These are phyloP conservation scores for Leccinum aurantiacum DNA, from an alignment of 768 basidiomycete genomes.

Conservation along the genomic window DNA sequence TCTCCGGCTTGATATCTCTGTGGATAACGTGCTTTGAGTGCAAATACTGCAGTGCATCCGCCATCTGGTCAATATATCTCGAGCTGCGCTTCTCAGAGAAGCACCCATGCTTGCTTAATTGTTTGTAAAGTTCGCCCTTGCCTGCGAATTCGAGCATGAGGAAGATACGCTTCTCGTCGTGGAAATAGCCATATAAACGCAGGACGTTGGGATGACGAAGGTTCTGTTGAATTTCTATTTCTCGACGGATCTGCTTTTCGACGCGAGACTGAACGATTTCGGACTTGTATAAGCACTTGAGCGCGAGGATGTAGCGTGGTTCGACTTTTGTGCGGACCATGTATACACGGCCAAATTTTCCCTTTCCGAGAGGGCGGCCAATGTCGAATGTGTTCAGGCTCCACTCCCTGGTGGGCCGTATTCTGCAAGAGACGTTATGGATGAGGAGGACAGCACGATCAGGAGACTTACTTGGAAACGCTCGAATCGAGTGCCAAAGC, in stretches of 20 bases:
- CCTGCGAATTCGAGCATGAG: slow-evolving; percentile 98
- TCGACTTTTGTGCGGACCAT: slow-evolving; percentile 92
- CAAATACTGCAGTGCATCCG: slow-evolving; percentile 89
- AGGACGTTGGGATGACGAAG: slow-evolving; percentile 93
- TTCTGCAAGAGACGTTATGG: slow-evolving; percentile 38
- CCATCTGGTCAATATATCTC: slow-evolving; percentile 96
- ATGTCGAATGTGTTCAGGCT: slow-evolving; percentile 87
- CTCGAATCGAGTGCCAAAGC: slow-evolving; percentile 86
- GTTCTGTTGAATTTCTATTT: slow-evolving; percentile 98
- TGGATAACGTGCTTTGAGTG: slow-evolving; percentile 98
- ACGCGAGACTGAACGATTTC: slow-evolving; percentile 90
- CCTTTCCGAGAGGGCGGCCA: slow-evolving; percentile 95
- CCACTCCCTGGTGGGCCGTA: slow-evolving; percentile 81
- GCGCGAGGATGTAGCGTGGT: slow-evolving; percentile 90
- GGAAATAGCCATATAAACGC: slow-evolving; percentile 95
- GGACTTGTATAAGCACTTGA: slow-evolving; percentile 96
- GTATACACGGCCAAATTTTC: slow-evolving; percentile 98
- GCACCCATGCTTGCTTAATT: slow-evolving; percentile 79
- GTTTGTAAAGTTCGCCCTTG: slow-evolving; percentile 96
- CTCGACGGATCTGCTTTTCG: slow-evolving; percentile 95
- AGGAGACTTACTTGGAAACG: slow-evolving; percentile 53
- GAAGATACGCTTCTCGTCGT: slow-evolving; percentile 97
- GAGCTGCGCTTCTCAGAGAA: slow-evolving; percentile 89
- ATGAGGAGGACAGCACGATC: background rate
- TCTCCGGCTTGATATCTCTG: slow-evolving; percentile 99